Evolutionary conservation across 2,329 filamentous ascomycete species (phyloP), one percentile per base, ranked within the genome.

Genomic region (Chaetomiaceae sp.): DNA sequence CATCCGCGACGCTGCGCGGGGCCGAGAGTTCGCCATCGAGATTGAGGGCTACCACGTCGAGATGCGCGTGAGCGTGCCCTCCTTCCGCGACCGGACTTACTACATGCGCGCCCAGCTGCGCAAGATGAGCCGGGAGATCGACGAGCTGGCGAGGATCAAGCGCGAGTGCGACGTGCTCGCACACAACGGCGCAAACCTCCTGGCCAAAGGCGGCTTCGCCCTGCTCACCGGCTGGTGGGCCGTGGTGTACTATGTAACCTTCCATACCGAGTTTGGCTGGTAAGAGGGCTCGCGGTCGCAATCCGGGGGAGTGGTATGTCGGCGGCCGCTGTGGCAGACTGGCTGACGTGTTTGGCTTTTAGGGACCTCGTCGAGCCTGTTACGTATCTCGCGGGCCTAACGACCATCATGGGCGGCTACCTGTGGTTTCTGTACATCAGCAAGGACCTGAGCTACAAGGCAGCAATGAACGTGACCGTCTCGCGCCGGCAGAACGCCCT

Each of bases 341-440:
- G 33, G 44, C 49, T 45, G 15, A 38, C 20, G 17, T 5, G 8
- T 1, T 10, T 15, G 32, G 27, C 22, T 24, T 14, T 18, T 3
- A 51, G 50, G 55, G 88, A 95, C 58, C 78, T 88, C 6, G 89
- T 95, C 73, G 89, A 95, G 66, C 89, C 88, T 0, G 80, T 95
- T 2, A 95, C 88, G 27, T 95, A 95, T 61, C 79, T 95, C 14
- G 88, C 86, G 2, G 86, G 88, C n/a, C 72, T 96, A 53, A 80
- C 83, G 1, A 89, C 86, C 11, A 79, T 95, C 59, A 94, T 95
- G 70, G 84, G 84, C 7, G 90, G 88, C 55, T 96, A 96, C 60
- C 72, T 95, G 44, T 96, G 88, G 88, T 95, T 96, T 63, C 70
- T 95, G 11, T 95, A 90, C 67, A 87, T 95, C 69, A 94, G 90